Percentiles rank a stretch among this genome's conserved stretches.
Evolutionary conservation across 768 basidiomycete genomes (phyloP).

Genomic region (Pleurotus sapidus): DNA sequence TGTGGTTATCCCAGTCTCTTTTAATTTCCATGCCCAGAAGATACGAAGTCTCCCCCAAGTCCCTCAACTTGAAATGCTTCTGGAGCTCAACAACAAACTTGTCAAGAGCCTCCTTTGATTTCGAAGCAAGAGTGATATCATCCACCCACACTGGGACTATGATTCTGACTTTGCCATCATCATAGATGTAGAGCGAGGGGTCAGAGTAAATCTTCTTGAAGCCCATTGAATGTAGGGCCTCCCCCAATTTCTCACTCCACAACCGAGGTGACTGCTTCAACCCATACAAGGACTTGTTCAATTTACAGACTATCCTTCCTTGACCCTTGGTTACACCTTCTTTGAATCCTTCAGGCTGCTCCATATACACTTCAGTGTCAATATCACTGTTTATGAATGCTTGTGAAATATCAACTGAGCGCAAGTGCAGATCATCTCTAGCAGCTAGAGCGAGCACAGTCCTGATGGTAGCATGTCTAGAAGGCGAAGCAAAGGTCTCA

Average conservation of each 20-base stretch:
- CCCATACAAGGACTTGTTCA: too few species aligned
- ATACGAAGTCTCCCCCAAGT: slow-evolving; percentile 21
- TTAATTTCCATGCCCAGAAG: slow-evolving; percentile 29
- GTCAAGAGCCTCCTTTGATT: slow-evolving; percentile 11
- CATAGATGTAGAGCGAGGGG: slow-evolving; percentile 24
- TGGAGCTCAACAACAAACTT: slow-evolving; percentile 20
- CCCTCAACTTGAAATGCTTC: slow-evolving; percentile 22
- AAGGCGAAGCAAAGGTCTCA: slow-evolving; percentile 29
- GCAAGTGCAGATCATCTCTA: slow-evolving; percentile 21
- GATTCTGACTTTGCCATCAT: slow-evolving; percentile 16
- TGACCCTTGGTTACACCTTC: too few species aligned
- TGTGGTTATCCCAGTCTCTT: slow-evolving; percentile 14
- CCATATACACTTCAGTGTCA: slow-evolving; percentile 29
- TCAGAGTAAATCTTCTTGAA: slow-evolving; percentile 20
- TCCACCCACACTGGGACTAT: slow-evolving; percentile 29
- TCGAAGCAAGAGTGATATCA: slow-evolving; percentile 26
- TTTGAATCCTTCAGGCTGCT: not conserved
- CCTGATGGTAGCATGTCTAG: slow-evolving; percentile 19
- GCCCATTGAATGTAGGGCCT: slow-evolving; percentile 16
- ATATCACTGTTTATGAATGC: slow-evolving; percentile 29
- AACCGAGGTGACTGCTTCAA: too few species aligned
- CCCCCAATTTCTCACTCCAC: not conserved
- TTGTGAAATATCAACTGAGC: slow-evolving; percentile 29
- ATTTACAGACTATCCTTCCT: too few species aligned
- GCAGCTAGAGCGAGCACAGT: slow-evolving; percentile 28